Base-by-base conservation (phyloP, 345 rosid genomes). In the Clarkia xantiana region DNA sequence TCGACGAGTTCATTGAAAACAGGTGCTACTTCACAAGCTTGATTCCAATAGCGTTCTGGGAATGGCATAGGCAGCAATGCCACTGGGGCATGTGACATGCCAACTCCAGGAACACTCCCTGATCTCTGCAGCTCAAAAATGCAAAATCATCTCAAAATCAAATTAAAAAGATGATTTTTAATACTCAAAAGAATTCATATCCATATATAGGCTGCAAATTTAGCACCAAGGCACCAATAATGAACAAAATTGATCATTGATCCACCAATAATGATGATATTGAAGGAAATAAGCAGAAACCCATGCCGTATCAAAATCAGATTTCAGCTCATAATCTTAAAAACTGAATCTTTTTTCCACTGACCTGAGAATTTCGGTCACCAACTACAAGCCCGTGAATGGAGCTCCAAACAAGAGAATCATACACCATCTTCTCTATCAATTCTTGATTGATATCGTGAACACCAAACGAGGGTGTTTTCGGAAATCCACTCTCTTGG, bases 321-420 rank as follows among this genome's bases (percentile, higher is more conserved):
- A 49, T 23, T 14, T 17, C 14, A 38, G 17, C 13, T 1, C 8
- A 25, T 14, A 11, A 23, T 16, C 17, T 51, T 19, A 11, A 10
- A 51, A 38, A 17, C 9, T 12, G 4, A 12, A 10, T 18, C 19
- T 12, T 29, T 47, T 52, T 22, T n/a, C 0, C 49, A 56, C 53
- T 12, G 14, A 84, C 98, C 80, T 80, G 71, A 56, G 64, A 61
- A 65, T 55, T 69, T 62, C 65, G 76, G 72, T 91, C 95, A 45
- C 94, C 98, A 22, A 82, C 90, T 57, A 91, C 77, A 63, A 91
- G 87, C 6, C 98, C 98, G 51, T 82, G 82, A 64, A 87, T 93
- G 56, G 96, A 84, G 67, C 81, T 60, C 98, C 98, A 87, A 49
- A 91, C 98, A 56, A 91, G 95, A 68, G 94, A 87, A 74, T 91